Conservation (phyloP, 225 moss, liverwort and hornwort genomes). For the Neckera pumila region DNA sequence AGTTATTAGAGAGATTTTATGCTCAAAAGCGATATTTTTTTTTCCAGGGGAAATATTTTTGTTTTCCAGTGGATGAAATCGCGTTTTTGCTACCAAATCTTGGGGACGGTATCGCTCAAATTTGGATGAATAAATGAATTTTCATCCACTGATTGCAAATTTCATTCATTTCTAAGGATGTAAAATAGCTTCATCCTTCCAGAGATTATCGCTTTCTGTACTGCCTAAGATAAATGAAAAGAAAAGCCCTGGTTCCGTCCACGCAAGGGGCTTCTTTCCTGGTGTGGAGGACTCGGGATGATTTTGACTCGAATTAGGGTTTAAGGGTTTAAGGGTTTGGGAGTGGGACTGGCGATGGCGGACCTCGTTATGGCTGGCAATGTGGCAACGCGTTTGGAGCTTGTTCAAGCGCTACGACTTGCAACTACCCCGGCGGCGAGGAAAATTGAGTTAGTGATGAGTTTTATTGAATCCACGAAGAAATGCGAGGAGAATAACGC, state of each 20-base stretch:
- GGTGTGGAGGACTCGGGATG: neutral
- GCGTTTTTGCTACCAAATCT: too few species aligned
- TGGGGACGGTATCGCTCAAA: too few species aligned
- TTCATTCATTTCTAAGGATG: too few species aligned
- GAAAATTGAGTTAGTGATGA: slow-evolving; percentile 63
- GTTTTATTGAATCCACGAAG: slow-evolving; percentile 30
- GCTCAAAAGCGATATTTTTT: too few species aligned
- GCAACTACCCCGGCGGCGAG: slow-evolving; percentile 33
- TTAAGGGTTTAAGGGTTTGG: neutral
- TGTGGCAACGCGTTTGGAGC: slow-evolving; percentile 32
- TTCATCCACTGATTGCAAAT: too few species aligned
- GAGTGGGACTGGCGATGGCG: neutral
- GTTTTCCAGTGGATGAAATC: too few species aligned
- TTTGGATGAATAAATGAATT: too few species aligned
- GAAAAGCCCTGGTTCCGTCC: slow-evolving; percentile 41
- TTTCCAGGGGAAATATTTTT: too few species aligned
- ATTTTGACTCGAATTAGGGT: neutral
- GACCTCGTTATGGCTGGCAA: neutral
- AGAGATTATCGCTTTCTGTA: too few species aligned
- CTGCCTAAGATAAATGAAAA: too few species aligned
- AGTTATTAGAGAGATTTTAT: slow-evolving; percentile 19
- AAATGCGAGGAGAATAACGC: neutral
- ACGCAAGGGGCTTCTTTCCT: neutral
- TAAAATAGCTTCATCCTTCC: too few species aligned
- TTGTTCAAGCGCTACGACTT: slow-evolving; percentile 70